Evolutionary conservation across 1,284 basidiomycete species (phyloP).

Genomic region (Sutorius eximius): DNA sequence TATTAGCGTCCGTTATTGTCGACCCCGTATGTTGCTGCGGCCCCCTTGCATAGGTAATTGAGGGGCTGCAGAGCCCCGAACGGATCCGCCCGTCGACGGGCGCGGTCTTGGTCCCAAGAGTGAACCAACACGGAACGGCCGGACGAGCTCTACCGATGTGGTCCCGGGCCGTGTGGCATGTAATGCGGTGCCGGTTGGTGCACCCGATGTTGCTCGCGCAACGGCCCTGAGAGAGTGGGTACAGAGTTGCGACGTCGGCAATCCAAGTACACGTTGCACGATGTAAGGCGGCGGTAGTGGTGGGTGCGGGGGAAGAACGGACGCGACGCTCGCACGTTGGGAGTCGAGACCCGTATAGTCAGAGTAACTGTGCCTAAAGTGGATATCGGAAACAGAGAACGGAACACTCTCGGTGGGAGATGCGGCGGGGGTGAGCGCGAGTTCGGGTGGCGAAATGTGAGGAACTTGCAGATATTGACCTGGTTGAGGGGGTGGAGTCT

Average conservation of each 20-base stretch:
- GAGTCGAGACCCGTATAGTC: constrained; percentile 47
- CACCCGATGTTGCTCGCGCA: not conserved
- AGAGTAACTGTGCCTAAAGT: constrained; percentile 55
- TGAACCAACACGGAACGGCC: constrained; percentile 21
- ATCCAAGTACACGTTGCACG: constrained; percentile 34
- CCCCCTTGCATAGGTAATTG: constrained; percentile 36
- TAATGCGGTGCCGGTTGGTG: not conserved
- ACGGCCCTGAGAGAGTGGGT: constrained; percentile 2
- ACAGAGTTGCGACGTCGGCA: constrained; percentile 26
- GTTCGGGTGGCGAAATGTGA: constrained; percentile 13
- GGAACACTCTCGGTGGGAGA: constrained; percentile 71
- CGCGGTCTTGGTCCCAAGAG: constrained; percentile 33
- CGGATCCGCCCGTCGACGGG: constrained; percentile 21
- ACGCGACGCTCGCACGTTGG: constrained; percentile 37
- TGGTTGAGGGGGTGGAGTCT: not conserved
- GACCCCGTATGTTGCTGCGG: constrained; percentile 16
- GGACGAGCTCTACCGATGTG: not conserved
- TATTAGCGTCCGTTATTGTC: constrained; percentile 10
- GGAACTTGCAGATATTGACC: constrained; percentile 17
- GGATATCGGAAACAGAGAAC: constrained; percentile 64
- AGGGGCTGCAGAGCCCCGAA: constrained; percentile 21
- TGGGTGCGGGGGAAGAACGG: constrained; percentile 50
- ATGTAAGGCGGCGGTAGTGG: constrained; percentile 42
- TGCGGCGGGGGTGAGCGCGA: constrained; percentile 26
- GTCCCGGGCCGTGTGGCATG: constrained; percentile 8